Conservation (phyloP, 2,329 filamentous ascomycete species). For the Sclerotinia subarctica region DNA sequence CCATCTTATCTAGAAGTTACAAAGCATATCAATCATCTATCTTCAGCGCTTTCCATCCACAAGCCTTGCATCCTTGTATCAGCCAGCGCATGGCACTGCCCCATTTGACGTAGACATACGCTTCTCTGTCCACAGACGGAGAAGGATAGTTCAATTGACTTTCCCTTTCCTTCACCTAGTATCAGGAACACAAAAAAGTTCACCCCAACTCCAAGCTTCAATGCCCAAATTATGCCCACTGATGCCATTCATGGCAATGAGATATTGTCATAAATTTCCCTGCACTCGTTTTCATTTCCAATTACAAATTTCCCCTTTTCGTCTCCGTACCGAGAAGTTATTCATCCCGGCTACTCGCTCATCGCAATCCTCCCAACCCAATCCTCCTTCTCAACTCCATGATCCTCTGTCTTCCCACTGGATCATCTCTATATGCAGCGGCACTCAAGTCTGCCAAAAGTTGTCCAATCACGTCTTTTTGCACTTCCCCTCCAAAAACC, state of each 20-base stretch:
- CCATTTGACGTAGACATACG: background rate
- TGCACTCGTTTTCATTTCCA: constrained; percentile 5
- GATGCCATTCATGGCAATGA: background rate
- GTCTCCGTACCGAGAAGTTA: background rate
- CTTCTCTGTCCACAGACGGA: background rate
- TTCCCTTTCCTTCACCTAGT: background rate
- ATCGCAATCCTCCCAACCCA: constrained; percentile 9
- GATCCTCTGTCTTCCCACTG: constrained; percentile 40
- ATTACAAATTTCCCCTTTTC: background rate
- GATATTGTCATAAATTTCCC: background rate
- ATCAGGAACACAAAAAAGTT: constrained; percentile 1
- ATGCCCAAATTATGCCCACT: constrained; percentile 10
- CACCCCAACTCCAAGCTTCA: constrained; percentile 16
- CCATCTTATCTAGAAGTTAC: constrained; percentile 7
- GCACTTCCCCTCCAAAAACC: constrained; percentile 59
- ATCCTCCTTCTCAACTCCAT: constrained; percentile 44
- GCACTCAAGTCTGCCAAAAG: constrained; percentile 8
- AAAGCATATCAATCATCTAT: background rate
- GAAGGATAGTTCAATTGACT: background rate
- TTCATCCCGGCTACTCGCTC: background rate
- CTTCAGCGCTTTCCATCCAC: background rate
- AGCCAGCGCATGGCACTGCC: background rate
- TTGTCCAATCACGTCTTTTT: constrained; percentile 40
- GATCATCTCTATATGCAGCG: constrained; percentile 34
- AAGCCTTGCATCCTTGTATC: background rate